These are phyloP conservation scores for Eragrostis tef DNA, from an alignment of 202 grass and related monocot species.

Conservation along the genomic window DNA sequence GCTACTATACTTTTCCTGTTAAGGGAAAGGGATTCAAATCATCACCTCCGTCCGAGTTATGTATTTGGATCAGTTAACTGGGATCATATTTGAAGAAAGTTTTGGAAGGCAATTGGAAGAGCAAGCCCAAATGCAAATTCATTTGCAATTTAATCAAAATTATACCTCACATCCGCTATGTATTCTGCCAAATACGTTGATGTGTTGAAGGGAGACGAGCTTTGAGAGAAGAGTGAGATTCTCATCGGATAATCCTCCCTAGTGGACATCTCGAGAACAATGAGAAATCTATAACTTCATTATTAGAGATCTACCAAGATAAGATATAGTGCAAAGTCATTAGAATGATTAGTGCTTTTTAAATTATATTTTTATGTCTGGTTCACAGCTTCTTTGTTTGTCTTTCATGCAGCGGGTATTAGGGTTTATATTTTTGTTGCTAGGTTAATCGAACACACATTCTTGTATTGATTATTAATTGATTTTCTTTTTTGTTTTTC, in stretches of 20 bases:
- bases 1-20: not conserved
- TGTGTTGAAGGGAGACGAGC: not conserved
- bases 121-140: not conserved
- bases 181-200: not conserved
- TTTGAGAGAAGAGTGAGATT: not conserved
- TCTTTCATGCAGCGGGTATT: constrained; percentile 1
- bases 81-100: not conserved
- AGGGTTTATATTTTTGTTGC: constrained; percentile 9
- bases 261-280: not conserved
- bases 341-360: not conserved
- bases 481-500: not conserved
- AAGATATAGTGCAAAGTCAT: not conserved
- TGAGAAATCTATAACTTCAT: not conserved
- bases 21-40: not conserved
- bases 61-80: not conserved
- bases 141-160: not conserved
- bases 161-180: not conserved
- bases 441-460: not conserved
- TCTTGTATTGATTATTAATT: not conserved
- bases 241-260: not conserved
- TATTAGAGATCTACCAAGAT: constrained; percentile 1
- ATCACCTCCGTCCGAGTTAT: not conserved
- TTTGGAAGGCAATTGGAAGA: not conserved
- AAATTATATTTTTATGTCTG: constrained; percentile 12
- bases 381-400: not conserved